Percentiles rank a stretch among this genome's conserved stretches.
Evolutionary conservation across 129 eudicot genomes (phyloP).

Genomic region (Smallanthus sonchifolius): DNA sequence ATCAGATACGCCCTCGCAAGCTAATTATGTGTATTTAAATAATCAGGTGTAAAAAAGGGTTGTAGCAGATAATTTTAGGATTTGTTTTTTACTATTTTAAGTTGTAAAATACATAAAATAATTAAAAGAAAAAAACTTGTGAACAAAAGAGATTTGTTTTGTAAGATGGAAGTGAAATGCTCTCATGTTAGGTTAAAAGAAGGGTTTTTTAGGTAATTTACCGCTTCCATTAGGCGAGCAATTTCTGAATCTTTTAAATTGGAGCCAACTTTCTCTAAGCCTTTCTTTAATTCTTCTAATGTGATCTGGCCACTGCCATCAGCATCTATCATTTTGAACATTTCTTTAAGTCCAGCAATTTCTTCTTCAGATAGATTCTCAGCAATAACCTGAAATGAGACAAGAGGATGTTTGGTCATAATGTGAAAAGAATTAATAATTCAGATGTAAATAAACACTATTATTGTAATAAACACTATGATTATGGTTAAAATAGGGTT

Average conservation of each 20-base stretch:
- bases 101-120: not conserved
- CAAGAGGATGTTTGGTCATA: constrained; percentile 14
- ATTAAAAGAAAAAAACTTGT: not conserved
- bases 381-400: constrained; percentile 64
- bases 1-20: not conserved
- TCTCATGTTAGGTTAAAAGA: not conserved
- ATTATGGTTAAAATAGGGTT: not conserved
- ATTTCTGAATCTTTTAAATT: constrained; percentile 72
- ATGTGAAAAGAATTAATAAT: not conserved
- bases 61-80: not conserved
- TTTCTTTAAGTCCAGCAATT: constrained; percentile 87
- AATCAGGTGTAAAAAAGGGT: no score
- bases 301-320: constrained; percentile 88
- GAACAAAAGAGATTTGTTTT: no score
- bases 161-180: no score
- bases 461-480: not conserved
- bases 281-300: constrained; percentile 70
- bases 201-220: constrained; percentile 18
- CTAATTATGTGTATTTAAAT: no score
- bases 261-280: constrained; percentile 80
- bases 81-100: not conserved
- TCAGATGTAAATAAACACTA: not conserved
- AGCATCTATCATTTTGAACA: constrained; percentile 87
- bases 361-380: constrained; percentile 91
- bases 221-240: constrained; percentile 70